Conservation (phyloP, 2,329 filamentous ascomycete genomes). For the Moelleriella libera region DNA sequence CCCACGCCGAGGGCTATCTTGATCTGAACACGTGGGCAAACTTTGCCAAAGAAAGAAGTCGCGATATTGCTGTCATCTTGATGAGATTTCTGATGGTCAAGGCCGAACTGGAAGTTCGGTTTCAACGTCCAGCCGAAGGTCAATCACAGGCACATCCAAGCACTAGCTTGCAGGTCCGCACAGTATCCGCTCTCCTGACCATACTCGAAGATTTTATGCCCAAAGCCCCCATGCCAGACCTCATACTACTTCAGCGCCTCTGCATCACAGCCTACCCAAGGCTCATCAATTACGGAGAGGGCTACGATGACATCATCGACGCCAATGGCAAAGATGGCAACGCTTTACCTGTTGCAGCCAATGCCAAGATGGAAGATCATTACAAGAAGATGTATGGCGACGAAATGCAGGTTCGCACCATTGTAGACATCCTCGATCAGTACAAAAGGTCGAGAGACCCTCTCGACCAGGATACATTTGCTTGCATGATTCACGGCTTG, state of each 20-base stretch:
- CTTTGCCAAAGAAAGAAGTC: conserved; percentile 50
- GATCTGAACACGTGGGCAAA: conserved; percentile 73
- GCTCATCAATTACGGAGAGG: conserved; percentile 91
- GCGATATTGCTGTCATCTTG: conserved; percentile 56
- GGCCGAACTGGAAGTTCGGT: conserved; percentile 63
- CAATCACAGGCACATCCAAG: conserved; percentile 43
- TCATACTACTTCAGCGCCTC: conserved; percentile 69
- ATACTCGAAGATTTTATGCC: conserved; percentile 61
- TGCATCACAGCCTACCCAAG: conserved; percentile 90
- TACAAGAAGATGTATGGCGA: conserved; percentile 97
- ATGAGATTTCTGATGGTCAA: conserved; percentile 76
- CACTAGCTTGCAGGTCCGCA: conserved; percentile 70
- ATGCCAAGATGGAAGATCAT: conserved; percentile 88
- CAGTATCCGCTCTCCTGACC: conserved; percentile 65
- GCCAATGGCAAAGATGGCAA: conserved; percentile 73
- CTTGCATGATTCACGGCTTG: conserved; percentile 95
- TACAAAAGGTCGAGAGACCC: conserved; percentile 82
- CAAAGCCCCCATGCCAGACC: conserved; percentile 45
- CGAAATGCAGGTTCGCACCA: conserved; percentile 71
- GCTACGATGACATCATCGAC: conserved; percentile 83
- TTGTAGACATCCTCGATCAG: conserved; percentile 69
- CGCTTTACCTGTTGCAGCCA: conserved; percentile 61
- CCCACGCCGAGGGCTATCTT: conserved; percentile 66
- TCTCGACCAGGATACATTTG: conserved; percentile 84
- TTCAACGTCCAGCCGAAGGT: conserved; percentile 54